Conservation (phyloP, 106 monocot genomes). For the Dendrobium catenatum region DNA sequence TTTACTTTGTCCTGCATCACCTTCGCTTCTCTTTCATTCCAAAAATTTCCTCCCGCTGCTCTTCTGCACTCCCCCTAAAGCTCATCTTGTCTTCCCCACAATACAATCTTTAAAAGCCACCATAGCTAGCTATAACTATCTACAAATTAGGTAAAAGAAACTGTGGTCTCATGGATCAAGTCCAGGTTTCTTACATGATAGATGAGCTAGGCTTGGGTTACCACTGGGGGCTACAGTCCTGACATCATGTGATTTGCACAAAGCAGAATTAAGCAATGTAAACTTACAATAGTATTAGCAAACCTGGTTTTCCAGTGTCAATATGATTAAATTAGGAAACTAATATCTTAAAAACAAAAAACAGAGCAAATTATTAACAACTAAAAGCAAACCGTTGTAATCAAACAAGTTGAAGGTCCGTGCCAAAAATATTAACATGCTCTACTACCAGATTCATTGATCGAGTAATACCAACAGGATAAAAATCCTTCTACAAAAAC, state of each 20-base stretch:
- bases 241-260: not conserved
- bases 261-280: not conserved
- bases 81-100: not conserved
- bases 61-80: not conserved
- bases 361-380: not conserved
- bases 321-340: not conserved
- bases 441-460: not conserved
- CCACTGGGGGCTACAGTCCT: not conserved
- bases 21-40: no score
- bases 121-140: not conserved
- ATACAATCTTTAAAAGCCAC: not conserved
- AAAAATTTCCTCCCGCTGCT: no score
- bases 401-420: not conserved
- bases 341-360: not conserved
- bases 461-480: not conserved
- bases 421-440: not conserved
- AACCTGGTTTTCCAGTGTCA: not conserved
- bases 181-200: not conserved
- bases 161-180: not conserved
- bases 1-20: no score
- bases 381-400: not conserved
- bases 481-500: not conserved
- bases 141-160: not conserved
- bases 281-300: not conserved
- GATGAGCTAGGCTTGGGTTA: not conserved